Evolutionary conservation across 305 asterid genomes (phyloP).

Genomic region (Fraxinus xanthoxyloides): DNA sequence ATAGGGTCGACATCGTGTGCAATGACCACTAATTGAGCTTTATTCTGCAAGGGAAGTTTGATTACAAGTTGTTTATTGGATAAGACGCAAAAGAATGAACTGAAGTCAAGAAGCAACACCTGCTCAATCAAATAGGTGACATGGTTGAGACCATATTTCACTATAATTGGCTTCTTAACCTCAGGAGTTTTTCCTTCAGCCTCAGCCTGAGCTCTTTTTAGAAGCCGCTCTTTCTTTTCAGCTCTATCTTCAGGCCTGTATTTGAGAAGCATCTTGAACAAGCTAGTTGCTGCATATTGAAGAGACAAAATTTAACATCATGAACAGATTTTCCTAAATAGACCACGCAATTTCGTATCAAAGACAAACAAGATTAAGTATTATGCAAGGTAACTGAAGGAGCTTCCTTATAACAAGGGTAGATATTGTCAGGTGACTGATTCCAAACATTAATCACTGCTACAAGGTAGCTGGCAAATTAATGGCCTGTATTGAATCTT

Average conservation of each 20-base stretch:
- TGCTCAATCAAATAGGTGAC: conserved; percentile 84
- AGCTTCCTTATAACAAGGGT: not conserved
- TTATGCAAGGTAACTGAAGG: not conserved
- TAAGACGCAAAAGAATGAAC: not conserved
- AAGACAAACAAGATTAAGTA: not conserved
- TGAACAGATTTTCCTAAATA: not conserved
- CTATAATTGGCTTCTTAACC: conserved; percentile 77
- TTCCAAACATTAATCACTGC: too few relatives aligned
- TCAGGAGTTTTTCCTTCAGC: conserved; percentile 79
- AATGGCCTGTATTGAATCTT: too few relatives aligned
- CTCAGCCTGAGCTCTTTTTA: conserved; percentile 89
- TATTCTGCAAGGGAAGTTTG: conserved; percentile 46
- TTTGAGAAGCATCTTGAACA: conserved; percentile 86
- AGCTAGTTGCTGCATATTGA: conserved; percentile 55
- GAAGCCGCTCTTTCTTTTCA: conserved; percentile 73
- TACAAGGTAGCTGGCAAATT: too few relatives aligned
- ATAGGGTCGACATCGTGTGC: conserved; percentile 94
- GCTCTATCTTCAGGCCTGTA: conserved; percentile 90
- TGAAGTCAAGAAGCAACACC: conserved; percentile 29
- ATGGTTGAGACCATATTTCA: conserved; percentile 86
- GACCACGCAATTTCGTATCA: not conserved
- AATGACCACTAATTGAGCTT: conserved; percentile 86
- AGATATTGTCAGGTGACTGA: too few relatives aligned
- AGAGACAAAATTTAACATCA: not conserved
- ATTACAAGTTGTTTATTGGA: not conserved